These are phyloP conservation scores for Lathyrus sativus DNA, from an alignment of 306 rosid species.

Conservation along the genomic window DNA sequence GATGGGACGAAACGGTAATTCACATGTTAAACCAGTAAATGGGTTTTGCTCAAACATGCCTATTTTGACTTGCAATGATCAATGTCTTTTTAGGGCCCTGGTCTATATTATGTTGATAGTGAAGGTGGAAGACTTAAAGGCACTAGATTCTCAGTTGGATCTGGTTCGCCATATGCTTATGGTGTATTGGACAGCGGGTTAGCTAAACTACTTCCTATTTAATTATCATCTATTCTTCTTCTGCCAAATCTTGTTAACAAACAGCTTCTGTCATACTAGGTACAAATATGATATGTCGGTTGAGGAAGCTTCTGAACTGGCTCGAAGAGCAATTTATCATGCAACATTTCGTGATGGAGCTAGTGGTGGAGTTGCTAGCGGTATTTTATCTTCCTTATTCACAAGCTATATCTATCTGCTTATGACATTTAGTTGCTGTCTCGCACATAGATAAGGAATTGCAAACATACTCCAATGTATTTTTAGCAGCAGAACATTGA, in stretches of 20 bases:
- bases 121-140: constrained; percentile 99
- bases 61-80: constrained; percentile 2
- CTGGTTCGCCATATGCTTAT: constrained; percentile 97
- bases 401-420: constrained; percentile 20
- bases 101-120: constrained; percentile 91
- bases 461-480: not conserved
- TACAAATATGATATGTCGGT: constrained; percentile 74
- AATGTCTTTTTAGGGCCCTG: constrained; percentile 71
- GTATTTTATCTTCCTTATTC: constrained; percentile 42
- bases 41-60: constrained; percentile 4
- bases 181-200: constrained; percentile 93
- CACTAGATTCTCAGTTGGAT: constrained; percentile 89
- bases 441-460: not conserved
- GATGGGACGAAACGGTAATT: constrained; percentile 98
- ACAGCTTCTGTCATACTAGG: constrained; percentile 44
- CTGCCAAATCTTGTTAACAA: constrained; percentile 15
- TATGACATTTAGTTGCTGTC: constrained; percentile 10
- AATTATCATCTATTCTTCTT: constrained; percentile 6
- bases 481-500: not conserved
- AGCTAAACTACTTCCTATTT: constrained; percentile 31
- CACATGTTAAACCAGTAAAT: constrained; percentile 1
- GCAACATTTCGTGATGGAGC: constrained; percentile 98
- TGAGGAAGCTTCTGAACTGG: constrained; percentile 88
- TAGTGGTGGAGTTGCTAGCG: constrained; percentile 97
- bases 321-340: constrained; percentile 85